Evolutionary conservation across 495 filamentous ascomycete genomes (phyloP).

Genomic region (Durotheca rogersii): DNA sequence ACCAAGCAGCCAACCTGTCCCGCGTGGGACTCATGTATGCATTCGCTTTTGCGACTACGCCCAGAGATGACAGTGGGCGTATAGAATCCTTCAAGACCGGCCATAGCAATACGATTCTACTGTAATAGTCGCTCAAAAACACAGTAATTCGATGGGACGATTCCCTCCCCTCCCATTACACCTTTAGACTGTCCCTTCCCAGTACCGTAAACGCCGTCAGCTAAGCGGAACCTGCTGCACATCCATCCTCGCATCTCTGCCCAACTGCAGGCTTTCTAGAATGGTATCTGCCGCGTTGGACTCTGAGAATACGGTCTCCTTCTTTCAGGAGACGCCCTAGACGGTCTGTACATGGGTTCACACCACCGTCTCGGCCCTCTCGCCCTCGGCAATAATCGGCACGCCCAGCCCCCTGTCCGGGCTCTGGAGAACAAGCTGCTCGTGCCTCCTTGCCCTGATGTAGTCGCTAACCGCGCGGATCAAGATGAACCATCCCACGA

Average conservation of each 20-base stretch:
- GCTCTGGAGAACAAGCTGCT: slow-evolving; percentile 89
- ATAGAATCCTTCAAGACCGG: no score
- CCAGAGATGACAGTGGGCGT: no score
- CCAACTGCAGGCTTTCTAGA: slow-evolving; percentile 13
- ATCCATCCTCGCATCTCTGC: background rate
- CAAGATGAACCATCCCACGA: slow-evolving; percentile 96
- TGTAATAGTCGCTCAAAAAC: slow-evolving; percentile 14
- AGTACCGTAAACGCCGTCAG: slow-evolving; percentile 11
- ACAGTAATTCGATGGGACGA: background rate
- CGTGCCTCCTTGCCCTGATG: slow-evolving; percentile 80
- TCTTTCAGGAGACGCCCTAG: slow-evolving; percentile 2
- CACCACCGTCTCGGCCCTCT: slow-evolving; percentile 79
- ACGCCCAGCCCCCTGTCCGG: slow-evolving; percentile 86
- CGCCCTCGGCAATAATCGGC: slow-evolving; percentile 85
- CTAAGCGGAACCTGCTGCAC: slow-evolving; percentile 6
- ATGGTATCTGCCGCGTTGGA: slow-evolving; percentile 15
- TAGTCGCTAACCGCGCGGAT: slow-evolving; percentile 90
- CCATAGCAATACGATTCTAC: slow-evolving; percentile 2
- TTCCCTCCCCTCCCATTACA: background rate
- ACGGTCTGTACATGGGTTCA: slow-evolving; percentile 38
- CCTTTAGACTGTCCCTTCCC: background rate
- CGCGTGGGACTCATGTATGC: no score
- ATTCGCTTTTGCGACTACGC: background rate
- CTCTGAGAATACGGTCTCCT: slow-evolving; percentile 7
- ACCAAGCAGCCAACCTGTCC: no score